Conservation (phyloP, 768 basidiomycete species). For the Boletus speciosus region DNA sequence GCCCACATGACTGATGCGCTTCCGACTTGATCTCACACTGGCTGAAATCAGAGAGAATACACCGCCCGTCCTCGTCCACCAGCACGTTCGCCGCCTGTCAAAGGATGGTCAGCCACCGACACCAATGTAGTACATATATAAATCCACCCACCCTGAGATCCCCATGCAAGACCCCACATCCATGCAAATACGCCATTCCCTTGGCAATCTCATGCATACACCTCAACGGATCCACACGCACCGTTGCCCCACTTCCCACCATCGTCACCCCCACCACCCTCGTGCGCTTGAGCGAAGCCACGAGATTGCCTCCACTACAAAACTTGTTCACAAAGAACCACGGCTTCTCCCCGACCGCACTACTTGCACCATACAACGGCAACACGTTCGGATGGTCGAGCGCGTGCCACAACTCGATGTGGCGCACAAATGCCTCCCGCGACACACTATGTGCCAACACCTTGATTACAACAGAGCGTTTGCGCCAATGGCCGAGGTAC, state of each 20-base stretch:
- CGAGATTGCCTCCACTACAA: constrained; percentile 60
- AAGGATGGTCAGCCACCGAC: background rate
- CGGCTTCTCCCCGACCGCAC: constrained; percentile 61
- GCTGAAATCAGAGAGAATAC: constrained; percentile 80
- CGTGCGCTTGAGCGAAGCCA: constrained; percentile 48
- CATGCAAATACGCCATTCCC: constrained; percentile 81
- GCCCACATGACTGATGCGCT: constrained; percentile 57
- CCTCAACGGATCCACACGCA: constrained; percentile 42
- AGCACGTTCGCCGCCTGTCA: constrained; percentile 71
- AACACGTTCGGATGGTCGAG: constrained; percentile 70
- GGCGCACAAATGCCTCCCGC: constrained; percentile 60
- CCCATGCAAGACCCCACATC: constrained; percentile 66
- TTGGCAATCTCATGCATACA: constrained; percentile 72
- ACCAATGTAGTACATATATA: background rate
- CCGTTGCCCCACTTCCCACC: background rate
- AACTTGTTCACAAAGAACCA: constrained; percentile 82
- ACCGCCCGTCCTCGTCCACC: constrained; percentile 61
- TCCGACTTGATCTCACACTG: constrained; percentile 79
- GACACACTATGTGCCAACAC: constrained; percentile 62
- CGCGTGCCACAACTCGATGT: constrained; percentile 69
- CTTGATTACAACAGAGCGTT: constrained; percentile 66
- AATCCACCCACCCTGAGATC: constrained; percentile 63
- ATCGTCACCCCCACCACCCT: background rate
- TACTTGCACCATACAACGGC: constrained; percentile 74
- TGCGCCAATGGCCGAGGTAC: constrained; percentile 72